Evolutionary conservation across 2,329 filamentous ascomycete species (phyloP), one percentile per base, ranked within the genome.

Genomic region (Esteya vermicola): DNA sequence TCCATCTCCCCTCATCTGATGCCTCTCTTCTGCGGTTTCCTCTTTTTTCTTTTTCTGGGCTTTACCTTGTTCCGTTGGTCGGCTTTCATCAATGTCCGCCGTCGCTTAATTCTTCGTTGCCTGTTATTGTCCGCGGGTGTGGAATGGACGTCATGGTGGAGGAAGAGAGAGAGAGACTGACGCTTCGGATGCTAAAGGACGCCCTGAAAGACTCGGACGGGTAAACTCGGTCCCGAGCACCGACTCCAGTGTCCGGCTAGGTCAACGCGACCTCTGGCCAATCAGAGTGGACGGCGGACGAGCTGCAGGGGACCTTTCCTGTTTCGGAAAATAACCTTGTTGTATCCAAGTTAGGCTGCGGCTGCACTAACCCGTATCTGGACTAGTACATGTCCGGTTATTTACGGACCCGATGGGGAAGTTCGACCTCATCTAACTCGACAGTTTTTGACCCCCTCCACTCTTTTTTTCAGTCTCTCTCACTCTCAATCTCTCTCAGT

Each of bases 341-440:
- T n/a, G n/a, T n/a, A n/a, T 25, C 18, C 37, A 38, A 16, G 19
- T 30, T 23, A 35, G 26, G 35, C 21, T 39, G 34, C 36, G 37
- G 36, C 27, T 37, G 30, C 38, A 39, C 43, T 43, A 46, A 30
- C 10, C 43, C 28, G 2, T 5, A 21, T 25, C n/a, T 1, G 41
- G 43, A 3, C 33, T 39, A 27, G 34, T 2, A 8, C 27, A 9
- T 19, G 23, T 13, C 37, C 33, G 33, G 44, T 36, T 40, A 43
- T 41, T 36, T 45, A 44, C 45, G 46, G 45, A 46, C 49, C 49
- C 48, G 51, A 53, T 53, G 48, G 52, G 52, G 51, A 51, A 53
- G 48, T 41, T 42, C 42, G 27, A 10, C 21, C n/a, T 9, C 9
- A 35, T 25, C n/a, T 18, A 23, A 19, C 31, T 19, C 42, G 47